Evolutionary conservation across 345 rosid genomes (phyloP), one percentile per base, ranked within the genome.

Genomic region (Arabidopsis thaliana): DNA sequence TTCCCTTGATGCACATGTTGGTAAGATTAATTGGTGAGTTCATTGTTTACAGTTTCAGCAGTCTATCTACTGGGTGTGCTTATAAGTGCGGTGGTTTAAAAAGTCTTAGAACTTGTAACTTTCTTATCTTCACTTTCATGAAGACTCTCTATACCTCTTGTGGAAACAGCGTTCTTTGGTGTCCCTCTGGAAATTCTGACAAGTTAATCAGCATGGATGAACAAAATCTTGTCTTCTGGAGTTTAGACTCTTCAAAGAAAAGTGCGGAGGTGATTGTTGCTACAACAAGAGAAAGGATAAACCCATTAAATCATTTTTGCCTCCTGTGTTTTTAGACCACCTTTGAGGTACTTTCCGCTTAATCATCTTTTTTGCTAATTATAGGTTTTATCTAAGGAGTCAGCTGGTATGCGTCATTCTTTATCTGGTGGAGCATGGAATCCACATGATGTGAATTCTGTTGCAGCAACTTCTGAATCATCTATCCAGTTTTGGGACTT

Each of bases 371-470:
- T 28, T 32, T 16, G 57, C 12, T 69, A 56, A 55, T 69, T 79
- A 58, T 72, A 88, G 96, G 89, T 88, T 49, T 84, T 82, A 69
- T 93, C 96, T 50, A 90, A 89, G 79, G 93, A 84, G 65, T 84
- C 96, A 23, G 83, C 92, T 81, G 96, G 94, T 53, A 83, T 87
- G 93, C 72, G 85, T 56, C 97, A 91, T 64, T 84, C 82, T 78
- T 82, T 89, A 64, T 83, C 91, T 77, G 92, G 97, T 78, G 96
- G 97, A 78, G 96, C 93, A 16, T 89, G 96, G 97, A 92, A 93
- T 87, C 97, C 95, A 2, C 96, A 94, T 83, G 91, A 91, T 37
- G 79, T 83, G 51, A 94, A 90, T 84, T 68, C 85, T 79, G 76
- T 91, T 36, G 96, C 91, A 40, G 90, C 91, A 34, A 87, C 95